Base-by-base conservation (phyloP, 1,284 basidiomycete genomes). In the Cerioporus squamosus region DNA sequence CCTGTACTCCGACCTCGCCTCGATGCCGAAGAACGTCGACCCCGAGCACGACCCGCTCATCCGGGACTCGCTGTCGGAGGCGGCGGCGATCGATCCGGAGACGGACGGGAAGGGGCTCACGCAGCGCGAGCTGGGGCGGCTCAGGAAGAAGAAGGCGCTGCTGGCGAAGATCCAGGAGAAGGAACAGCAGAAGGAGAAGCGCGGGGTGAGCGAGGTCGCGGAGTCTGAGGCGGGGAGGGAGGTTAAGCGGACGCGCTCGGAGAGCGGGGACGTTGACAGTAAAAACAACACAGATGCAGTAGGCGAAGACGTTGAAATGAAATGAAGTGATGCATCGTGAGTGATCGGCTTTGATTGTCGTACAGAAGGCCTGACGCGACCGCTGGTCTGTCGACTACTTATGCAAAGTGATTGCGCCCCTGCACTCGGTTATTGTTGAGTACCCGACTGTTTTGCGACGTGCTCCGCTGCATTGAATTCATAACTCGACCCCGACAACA, bases 21-120 rank as follows among this genome's bases (percentile, higher is more conserved):
- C 81, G 15, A 74, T 92, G 64, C 90, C 90, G 1, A 93, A 93
- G 69, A 79, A 81, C 61, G 71, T 75, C 22, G 80, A 83, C 29
- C 75, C 66, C 2, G 77, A 78, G 44, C 77, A 78, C 58, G 78
- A 80, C 53, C 74, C 73, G n/a, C 76, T 75, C 66, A 72, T 72
- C 26, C 73, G 70, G 17, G 72, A 72, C 36, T 59, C 61, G 31
- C 61, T 68, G 10, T 60, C 65, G 1, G 51, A 67, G 29, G 58
- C 65, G 9, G 68, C 67, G 12, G 57, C 60, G 9, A 49, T 55
- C 6, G 56, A 59, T 38, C 48, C 58, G 24, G 55, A 53, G 5
- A 62, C 47, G 45, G 49, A 61, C 38, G 53, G 58, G 45, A 61
- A 57, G 55, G 55, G 64, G 54, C 64, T 70, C n/a, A 69, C 72